Evolutionary conservation across 2,329 filamentous ascomycete species (phyloP).

Genomic region (Aspergillus vadensis): DNA sequence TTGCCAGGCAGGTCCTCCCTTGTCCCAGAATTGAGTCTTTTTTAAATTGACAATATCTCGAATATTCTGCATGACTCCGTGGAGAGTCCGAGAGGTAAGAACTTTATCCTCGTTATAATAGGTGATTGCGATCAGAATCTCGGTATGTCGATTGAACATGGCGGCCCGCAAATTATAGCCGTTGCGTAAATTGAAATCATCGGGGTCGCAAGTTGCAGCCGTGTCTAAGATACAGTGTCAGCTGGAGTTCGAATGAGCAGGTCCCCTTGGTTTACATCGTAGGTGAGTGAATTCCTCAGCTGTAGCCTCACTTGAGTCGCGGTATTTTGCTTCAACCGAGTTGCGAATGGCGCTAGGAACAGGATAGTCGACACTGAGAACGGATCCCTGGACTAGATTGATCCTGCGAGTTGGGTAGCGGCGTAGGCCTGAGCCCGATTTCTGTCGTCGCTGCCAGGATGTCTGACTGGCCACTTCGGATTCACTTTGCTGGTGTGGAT

Average conservation of each 20-base stretch:
- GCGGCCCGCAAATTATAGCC: slow-evolving; percentile 96
- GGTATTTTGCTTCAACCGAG: slow-evolving; percentile 88
- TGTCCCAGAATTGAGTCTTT: slow-evolving; percentile 99
- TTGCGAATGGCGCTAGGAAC: slow-evolving; percentile 98
- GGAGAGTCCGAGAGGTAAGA: slow-evolving; percentile 84
- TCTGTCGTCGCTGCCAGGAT: no score
- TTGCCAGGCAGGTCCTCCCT: slow-evolving; percentile 97
- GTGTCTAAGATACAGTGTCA: slow-evolving; percentile 61
- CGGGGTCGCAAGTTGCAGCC: slow-evolving; percentile 94
- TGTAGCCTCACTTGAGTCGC: slow-evolving; percentile 81
- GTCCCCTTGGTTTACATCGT: slow-evolving; percentile 62
- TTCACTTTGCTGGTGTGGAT: no score
- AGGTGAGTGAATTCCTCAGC: slow-evolving; percentile 98
- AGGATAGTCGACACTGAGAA: slow-evolving; percentile 95
- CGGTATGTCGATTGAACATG: slow-evolving; percentile 99
- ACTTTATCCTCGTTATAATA: slow-evolving; percentile 99
- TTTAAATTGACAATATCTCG: slow-evolving; percentile 98
- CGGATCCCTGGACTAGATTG: slow-evolving; percentile 95
- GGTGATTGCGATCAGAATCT: slow-evolving; percentile 94
- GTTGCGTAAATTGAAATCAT: slow-evolving; percentile 98
- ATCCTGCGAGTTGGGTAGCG: slow-evolving; percentile 74
- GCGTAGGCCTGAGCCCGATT: no score
- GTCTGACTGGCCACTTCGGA: no score
- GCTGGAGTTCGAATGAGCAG: not conserved
- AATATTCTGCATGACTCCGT: slow-evolving; percentile 99